These are phyloP conservation scores for Ustilago nuda DNA, from an alignment of 1,284 basidiomycete species.

Conservation along the genomic window DNA sequence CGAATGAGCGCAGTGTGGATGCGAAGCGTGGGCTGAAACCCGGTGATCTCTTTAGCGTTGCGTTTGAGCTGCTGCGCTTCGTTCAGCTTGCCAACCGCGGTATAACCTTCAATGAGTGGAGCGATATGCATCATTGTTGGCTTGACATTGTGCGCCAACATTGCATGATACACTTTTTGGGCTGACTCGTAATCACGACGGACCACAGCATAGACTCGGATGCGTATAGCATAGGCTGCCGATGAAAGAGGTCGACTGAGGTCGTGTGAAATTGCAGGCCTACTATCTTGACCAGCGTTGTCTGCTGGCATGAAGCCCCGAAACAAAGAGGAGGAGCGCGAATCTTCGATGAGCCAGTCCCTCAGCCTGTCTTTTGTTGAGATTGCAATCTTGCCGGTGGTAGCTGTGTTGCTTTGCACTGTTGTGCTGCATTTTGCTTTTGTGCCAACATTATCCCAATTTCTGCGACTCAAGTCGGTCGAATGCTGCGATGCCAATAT, in stretches of 20 bases:
- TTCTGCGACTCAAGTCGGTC: constrained; percentile 9
- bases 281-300: not conserved
- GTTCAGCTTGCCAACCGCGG: constrained; percentile 23
- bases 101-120: constrained; percentile 49
- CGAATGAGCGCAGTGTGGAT: constrained; percentile 51
- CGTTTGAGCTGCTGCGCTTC: constrained; percentile 46
- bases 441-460: not conserved
- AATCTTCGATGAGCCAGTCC: constrained; percentile 38
- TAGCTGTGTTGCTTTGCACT: not conserved
- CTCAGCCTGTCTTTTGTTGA: constrained; percentile 29
- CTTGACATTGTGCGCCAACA: constrained; percentile 40
- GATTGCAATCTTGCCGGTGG: not conserved
- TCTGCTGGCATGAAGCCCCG: not conserved
- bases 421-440: not conserved
- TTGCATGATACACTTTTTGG: constrained; percentile 40
- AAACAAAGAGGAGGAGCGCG: constrained; percentile 22
- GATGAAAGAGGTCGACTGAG: constrained; percentile 26
- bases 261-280: constrained; percentile 14
- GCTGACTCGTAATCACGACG: constrained; percentile 45
- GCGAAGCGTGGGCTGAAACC: constrained; percentile 34
- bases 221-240: constrained; percentile 45
- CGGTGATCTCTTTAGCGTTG: constrained; percentile 30
- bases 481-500: constrained; percentile 22
- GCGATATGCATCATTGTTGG: constrained; percentile 53
- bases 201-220: constrained; percentile 51